These are phyloP conservation scores for Mucor lusitanicus DNA, from an alignment of 371 early-diverging fungal genomes.

Conservation along the genomic window DNA sequence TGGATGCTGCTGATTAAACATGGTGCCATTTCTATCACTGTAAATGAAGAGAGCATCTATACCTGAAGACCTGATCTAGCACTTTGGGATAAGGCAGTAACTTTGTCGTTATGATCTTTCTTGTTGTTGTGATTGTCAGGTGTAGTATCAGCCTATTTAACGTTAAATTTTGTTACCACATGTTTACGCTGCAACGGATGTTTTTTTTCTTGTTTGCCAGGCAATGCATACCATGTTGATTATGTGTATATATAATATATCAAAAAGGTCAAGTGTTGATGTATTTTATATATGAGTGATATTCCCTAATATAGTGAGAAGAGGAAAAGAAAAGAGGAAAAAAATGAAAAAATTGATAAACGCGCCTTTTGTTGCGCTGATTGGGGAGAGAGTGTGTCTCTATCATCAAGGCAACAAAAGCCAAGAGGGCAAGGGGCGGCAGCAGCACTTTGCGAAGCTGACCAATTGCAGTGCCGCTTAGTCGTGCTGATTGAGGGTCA, in stretches of 20 bases:
- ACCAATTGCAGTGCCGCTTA: background rate
- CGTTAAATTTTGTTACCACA: background rate
- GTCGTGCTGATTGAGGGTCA: background rate
- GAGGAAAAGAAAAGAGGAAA: background rate
- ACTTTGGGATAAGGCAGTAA: slow-evolving; percentile 60
- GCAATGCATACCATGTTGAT: background rate
- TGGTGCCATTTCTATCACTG: too few relatives aligned
- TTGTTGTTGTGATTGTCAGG: slow-evolving; percentile 29
- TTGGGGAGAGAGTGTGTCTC: background rate
- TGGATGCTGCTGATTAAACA: too few relatives aligned
- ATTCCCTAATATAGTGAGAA: slow-evolving; percentile 3
- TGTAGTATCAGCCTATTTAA: slow-evolving; percentile 44
- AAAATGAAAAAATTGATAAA: background rate
- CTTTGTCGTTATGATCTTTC: slow-evolving; percentile 49
- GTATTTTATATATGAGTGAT: background rate
- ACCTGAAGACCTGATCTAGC: slow-evolving; percentile 72
- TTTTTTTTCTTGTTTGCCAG: background rate
- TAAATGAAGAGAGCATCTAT: slow-evolving; percentile 9
- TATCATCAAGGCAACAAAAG: background rate
- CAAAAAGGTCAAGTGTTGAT: background rate
- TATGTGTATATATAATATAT: background rate
- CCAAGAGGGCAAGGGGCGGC: background rate
- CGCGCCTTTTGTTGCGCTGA: slow-evolving; percentile 1
- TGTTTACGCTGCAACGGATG: background rate
- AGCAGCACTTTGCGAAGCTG: background rate